Conservation (phyloP, 2,329 filamentous ascomycete species). For the Arthrobotrys sinensis region DNA sequence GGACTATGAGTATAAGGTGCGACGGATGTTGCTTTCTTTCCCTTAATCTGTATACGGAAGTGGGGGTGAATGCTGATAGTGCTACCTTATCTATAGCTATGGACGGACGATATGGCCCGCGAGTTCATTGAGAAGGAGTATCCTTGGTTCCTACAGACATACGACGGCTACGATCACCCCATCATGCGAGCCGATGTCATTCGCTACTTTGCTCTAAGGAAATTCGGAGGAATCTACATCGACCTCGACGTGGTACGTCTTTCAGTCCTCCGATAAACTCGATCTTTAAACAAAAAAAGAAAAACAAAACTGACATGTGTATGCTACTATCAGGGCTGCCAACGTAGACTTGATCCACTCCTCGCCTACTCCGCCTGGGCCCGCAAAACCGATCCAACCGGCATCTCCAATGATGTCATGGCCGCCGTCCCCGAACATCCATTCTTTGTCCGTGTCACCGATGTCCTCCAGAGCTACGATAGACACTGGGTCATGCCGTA, state of each 20-base stretch:
- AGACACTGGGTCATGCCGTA: constrained; percentile 79
- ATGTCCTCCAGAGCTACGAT: constrained; percentile 78
- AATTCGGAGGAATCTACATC: constrained; percentile 85
- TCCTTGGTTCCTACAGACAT: constrained; percentile 82
- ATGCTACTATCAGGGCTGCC: constrained; percentile 73
- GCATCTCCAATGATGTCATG: constrained; percentile 87
- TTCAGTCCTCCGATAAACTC: not conserved
- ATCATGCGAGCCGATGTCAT: constrained; percentile 85
- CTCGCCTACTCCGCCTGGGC: constrained; percentile 80
- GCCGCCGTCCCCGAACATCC: constrained; percentile 80
- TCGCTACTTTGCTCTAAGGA: constrained; percentile 82
- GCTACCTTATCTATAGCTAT: constrained; percentile 72
- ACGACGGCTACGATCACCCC: constrained; percentile 80
- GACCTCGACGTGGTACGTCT: constrained; percentile 79
- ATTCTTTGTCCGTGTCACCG: constrained; percentile 80
- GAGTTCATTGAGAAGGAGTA: constrained; percentile 82
- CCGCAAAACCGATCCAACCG: constrained; percentile 80
- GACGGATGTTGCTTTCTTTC: constrained; percentile 9
- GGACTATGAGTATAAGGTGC: constrained; percentile 81
- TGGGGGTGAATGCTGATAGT: constrained; percentile 33
- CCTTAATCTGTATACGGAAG: not conserved
- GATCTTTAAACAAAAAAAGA: not conserved
- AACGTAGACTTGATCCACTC: constrained; percentile 77
- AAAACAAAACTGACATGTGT: constrained; percentile 1
- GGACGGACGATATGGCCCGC: constrained; percentile 80